These are phyloP conservation scores for Sporobolomyces roseus DNA, from an alignment of 768 basidiomycete species.

Conservation along the genomic window DNA sequence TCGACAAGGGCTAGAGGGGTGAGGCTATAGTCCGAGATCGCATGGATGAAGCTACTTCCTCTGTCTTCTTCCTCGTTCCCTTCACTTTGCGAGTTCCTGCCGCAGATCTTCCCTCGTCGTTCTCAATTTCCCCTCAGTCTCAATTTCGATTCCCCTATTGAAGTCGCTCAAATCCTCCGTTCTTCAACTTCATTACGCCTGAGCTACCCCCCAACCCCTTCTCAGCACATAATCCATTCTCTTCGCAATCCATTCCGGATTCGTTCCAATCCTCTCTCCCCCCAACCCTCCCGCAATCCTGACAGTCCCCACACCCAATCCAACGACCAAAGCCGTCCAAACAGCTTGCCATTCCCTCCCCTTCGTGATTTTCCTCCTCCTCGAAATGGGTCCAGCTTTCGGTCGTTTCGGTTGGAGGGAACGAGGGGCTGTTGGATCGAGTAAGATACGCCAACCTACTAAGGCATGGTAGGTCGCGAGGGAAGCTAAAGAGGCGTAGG, in stretches of 20 bases:
- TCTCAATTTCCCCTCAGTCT: too few relatives aligned
- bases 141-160: too few relatives aligned
- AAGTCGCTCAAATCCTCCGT: neutral
- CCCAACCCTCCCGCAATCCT: constrained; percentile 35
- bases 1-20: too few relatives aligned
- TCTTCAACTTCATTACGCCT: neutral
- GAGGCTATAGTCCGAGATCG: too few relatives aligned
- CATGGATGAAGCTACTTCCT: too few relatives aligned
- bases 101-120: too few relatives aligned
- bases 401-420: constrained; percentile 7
- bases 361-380: constrained; percentile 6
- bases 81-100: too few relatives aligned
- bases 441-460: constrained; percentile 31
- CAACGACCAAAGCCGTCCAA: constrained; percentile 20
- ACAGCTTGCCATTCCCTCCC: constrained; percentile 32
- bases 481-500: constrained; percentile 29
- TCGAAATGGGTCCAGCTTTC: neutral
- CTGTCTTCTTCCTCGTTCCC: too few relatives aligned
- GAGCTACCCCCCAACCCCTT: constrained; percentile 3
- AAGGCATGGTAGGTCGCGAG: constrained; percentile 39
- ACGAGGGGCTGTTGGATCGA: constrained; percentile 30
- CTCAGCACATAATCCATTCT: constrained; percentile 27
- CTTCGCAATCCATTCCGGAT: constrained; percentile 14
- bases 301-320: constrained; percentile 34
- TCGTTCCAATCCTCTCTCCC: constrained; percentile 15